Conservation (phyloP, 305 asterid species). For the Fraxinus sp. region DNA sequence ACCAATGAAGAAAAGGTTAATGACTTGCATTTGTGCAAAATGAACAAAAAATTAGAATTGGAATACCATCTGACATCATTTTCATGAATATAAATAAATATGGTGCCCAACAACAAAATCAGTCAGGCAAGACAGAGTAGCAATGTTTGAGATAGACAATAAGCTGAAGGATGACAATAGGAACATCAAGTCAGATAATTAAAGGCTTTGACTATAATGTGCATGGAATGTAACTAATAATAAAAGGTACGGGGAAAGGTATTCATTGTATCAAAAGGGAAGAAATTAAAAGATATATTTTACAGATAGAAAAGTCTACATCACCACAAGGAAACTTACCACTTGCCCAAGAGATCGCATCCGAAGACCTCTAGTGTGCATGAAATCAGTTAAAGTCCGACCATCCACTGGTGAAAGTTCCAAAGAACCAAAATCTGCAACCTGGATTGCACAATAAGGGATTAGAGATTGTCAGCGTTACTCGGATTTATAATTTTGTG, state of each 20-base stretch:
- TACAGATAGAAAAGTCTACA: slow-evolving; percentile 17
- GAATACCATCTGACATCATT: background rate
- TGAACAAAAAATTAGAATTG: background rate
- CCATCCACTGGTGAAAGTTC: slow-evolving; percentile 99
- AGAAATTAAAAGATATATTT: slow-evolving; percentile 10
- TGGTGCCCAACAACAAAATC: background rate
- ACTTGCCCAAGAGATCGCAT: slow-evolving; percentile 99
- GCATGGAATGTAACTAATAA: background rate
- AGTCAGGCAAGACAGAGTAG: background rate
- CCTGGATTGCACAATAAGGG: slow-evolving; percentile 53
- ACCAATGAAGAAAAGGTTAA: background rate
- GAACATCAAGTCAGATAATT: background rate
- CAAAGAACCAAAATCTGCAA: slow-evolving; percentile 97
- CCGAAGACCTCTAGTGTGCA: slow-evolving; percentile 99
- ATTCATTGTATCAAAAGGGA: background rate
- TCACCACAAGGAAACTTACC: slow-evolving; percentile 48
- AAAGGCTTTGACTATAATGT: background rate
- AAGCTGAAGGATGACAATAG: background rate
- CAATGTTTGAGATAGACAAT: background rate
- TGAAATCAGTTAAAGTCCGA: slow-evolving; percentile 93
- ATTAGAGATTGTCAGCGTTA: slow-evolving; percentile 21
- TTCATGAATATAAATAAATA: background rate
- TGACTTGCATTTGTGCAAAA: background rate
- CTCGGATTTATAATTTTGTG: slow-evolving; percentile 6
- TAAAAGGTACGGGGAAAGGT: background rate